Conservation (phyloP, 2,329 filamentous ascomycete species). For the Bertia moriformis region DNA sequence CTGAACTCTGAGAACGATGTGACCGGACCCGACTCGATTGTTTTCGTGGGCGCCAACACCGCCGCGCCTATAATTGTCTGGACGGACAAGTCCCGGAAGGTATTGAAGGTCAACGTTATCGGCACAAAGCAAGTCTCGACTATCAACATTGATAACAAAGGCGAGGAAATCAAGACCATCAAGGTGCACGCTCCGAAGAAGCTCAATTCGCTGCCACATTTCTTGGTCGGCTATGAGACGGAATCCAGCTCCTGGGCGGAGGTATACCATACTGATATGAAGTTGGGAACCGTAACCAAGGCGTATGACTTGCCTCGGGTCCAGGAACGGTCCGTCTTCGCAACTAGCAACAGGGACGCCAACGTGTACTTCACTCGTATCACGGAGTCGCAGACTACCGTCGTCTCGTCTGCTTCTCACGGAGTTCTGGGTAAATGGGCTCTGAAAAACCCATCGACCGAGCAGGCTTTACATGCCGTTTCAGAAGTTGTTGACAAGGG, state of each 20-base stretch:
- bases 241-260: slow-evolving; percentile 47
- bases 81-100: slow-evolving; percentile 34
- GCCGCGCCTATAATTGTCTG: slow-evolving; percentile 39
- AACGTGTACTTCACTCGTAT: slow-evolving; percentile 57
- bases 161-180: slow-evolving; percentile 12
- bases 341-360: slow-evolving; percentile 42
- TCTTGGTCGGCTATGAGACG: slow-evolving; percentile 50
- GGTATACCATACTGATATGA: slow-evolving; percentile 49
- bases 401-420: slow-evolving; percentile 48
- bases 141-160: slow-evolving; percentile 5
- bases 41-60: slow-evolving; percentile 38
- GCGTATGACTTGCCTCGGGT: slow-evolving; percentile 46
- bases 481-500: slow-evolving; percentile 49
- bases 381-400: slow-evolving; percentile 39
- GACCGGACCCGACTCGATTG: slow-evolving; percentile 26
- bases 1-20: slow-evolving; percentile 46
- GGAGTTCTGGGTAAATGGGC: slow-evolving; percentile 43
- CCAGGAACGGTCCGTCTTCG: slow-evolving; percentile 40
- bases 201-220: slow-evolving; percentile 42
- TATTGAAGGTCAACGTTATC: slow-evolving; percentile 38
- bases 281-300: slow-evolving; percentile 36
- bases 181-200: slow-evolving; percentile 42
- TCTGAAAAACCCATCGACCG: slow-evolving; percentile 15
- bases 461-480: slow-evolving; percentile 29
- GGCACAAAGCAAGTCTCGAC: slow-evolving; percentile 9